A percentile compares a stretch with the other conserved stretches of the same genome.
Evolutionary conservation across 176 grass and related monocot genomes (phyloP).

Genomic region (Tuctoria greenei): DNA sequence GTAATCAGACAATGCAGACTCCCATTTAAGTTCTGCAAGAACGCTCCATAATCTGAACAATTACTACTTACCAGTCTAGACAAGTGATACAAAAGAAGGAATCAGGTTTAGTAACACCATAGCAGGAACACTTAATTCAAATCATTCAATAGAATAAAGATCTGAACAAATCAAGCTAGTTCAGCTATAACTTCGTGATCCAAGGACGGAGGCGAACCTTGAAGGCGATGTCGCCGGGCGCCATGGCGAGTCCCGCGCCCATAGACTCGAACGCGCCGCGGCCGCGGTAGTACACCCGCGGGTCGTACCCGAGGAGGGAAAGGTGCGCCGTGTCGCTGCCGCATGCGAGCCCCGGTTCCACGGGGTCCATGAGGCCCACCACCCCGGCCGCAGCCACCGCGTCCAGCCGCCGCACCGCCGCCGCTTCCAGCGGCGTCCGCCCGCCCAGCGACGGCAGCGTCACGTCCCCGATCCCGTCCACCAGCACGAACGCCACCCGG

Average conservation of each 20-base stretch:
- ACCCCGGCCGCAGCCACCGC: constrained; percentile 73
- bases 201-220: constrained; percentile 40
- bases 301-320: constrained; percentile 82
- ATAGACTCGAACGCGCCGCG: constrained; percentile 97
- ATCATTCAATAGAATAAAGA: neutral
- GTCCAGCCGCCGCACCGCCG: constrained; percentile 51
- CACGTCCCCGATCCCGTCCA: constrained; percentile 86
- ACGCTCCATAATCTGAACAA: neutral
- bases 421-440: constrained; percentile 55
- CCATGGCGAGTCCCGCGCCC: constrained; percentile 89
- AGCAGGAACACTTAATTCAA: neutral
- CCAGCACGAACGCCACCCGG: constrained; percentile 71
- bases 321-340: constrained; percentile 97
- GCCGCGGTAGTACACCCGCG: constrained; percentile 82
- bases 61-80: neutral
- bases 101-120: neutral
- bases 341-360: constrained; percentile 79
- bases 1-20: neutral
- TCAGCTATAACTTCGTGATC: neutral
- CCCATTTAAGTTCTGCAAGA: constrained; percentile 8
- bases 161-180: neutral
- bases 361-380: constrained; percentile 89
- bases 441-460: constrained; percentile 52
- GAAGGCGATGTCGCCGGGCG: constrained; percentile 93
- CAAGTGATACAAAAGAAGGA: neutral